A percentile compares a stretch with the other conserved stretches of the same genome.
Evolutionary conservation across 495 filamentous ascomycete species (phyloP).

Genomic region (Xylona heveae): DNA sequence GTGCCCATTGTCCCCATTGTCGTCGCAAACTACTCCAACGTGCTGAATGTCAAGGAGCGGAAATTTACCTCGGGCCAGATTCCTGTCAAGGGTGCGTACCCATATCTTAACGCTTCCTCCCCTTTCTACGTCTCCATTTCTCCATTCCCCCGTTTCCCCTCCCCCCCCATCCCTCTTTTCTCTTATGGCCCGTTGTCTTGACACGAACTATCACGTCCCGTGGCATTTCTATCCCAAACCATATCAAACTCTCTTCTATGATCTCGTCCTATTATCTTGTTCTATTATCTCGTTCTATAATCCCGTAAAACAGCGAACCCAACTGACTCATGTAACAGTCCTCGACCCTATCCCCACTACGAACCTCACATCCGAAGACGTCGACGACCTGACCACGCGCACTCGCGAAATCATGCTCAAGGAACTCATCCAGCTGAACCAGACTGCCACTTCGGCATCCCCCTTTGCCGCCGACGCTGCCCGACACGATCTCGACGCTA

Average conservation of each 20-base stretch:
- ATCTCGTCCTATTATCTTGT: background rate
- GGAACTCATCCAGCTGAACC: slow-evolving; percentile 45
- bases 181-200: no score
- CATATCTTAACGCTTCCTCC: no score
- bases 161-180: no score
- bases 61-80: slow-evolving; percentile 59
- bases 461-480: no score
- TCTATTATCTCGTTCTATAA: background rate
- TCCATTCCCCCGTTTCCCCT: no score
- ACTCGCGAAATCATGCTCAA: slow-evolving; percentile 64
- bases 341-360: slow-evolving; percentile 71
- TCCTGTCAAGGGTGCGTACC: slow-evolving; percentile 56
- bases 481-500: no score
- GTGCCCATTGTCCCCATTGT: slow-evolving; percentile 85
- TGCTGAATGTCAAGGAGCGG: slow-evolving; percentile 46
- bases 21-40: slow-evolving; percentile 65
- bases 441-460: no score
- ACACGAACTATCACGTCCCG: no score
- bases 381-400: slow-evolving; percentile 49
- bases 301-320: slow-evolving; percentile 4
- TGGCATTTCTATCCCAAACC: no score
- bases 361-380: slow-evolving; percentile 55
- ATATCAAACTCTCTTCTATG: no score
- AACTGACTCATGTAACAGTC: no score
- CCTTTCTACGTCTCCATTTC: background rate